A percentile compares a stretch with the other conserved stretches of the same genome.
phyloP scores from a whole-genome alignment of 805 yeast genomes.

The Cyberlindnera misumaiensis region DNA sequence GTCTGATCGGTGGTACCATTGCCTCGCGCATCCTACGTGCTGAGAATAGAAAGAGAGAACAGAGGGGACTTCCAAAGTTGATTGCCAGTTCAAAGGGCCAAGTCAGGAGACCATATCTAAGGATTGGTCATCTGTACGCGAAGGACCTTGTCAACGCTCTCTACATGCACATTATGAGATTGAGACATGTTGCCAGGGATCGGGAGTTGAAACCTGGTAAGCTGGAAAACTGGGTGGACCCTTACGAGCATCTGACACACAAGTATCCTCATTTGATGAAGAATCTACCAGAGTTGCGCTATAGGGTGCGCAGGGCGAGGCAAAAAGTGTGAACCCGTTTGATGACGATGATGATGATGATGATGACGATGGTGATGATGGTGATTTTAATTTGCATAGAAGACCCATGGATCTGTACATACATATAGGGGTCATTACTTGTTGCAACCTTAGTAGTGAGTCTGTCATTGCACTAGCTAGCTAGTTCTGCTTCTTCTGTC shows the following conservation, averaged over 20 bases:
- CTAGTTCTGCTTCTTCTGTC: slow-evolving; percentile 1
- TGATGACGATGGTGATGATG: no score
- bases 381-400: no score
- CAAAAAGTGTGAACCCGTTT: neutral
- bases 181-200: neutral
- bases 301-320: slow-evolving; percentile 4
- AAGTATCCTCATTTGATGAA: slow-evolving; percentile 29
- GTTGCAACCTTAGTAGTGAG: no score
- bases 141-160: slow-evolving; percentile 17
- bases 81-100: slow-evolving; percentile 20
- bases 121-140: slow-evolving; percentile 21
- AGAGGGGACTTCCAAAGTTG: slow-evolving; percentile 12
- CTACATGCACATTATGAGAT: slow-evolving; percentile 18
- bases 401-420: no score
- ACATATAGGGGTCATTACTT: no score
- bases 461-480: no score
- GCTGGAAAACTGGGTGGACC: neutral
- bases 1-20: slow-evolving; percentile 31
- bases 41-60: slow-evolving; percentile 9
- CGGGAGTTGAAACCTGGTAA: neutral
- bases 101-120: slow-evolving; percentile 21
- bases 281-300: slow-evolving; percentile 15
- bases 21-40: slow-evolving; percentile 9
- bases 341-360: no score
- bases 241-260: slow-evolving; percentile 10